Conservation (phyloP, 768 basidiomycete species). For the Mycena maculata region DNA sequence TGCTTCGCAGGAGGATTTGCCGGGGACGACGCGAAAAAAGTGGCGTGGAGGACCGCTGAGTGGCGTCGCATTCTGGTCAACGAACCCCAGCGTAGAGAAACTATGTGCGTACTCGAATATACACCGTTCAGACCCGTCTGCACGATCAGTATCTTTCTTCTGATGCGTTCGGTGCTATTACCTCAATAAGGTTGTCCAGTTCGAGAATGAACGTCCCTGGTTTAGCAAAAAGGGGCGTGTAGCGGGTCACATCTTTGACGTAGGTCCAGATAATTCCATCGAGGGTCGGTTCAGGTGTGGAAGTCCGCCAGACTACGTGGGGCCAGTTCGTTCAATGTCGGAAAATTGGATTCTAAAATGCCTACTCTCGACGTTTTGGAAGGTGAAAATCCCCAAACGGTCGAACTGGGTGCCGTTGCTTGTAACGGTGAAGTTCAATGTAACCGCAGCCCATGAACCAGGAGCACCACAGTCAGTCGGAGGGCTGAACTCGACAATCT, state of each 20-base stretch:
- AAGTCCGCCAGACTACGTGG: conserved; percentile 68
- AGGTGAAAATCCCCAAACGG: conserved; percentile 77
- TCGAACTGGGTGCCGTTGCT: conserved; percentile 85
- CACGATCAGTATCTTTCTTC: not conserved
- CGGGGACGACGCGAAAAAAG: conserved; percentile 73
- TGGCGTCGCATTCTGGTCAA: no score
- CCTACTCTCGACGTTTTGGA: conserved; percentile 83
- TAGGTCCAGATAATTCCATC: conserved; percentile 85
- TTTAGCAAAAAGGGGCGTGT: conserved; percentile 75
- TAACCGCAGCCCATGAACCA: conserved; percentile 81
- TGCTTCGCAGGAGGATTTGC: conserved; percentile 67
- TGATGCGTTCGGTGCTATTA: not conserved
- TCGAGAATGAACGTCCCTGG: conserved; percentile 78
- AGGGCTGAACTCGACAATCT: conserved; percentile 76
- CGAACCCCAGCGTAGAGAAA: no score
- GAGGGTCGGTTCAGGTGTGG: conserved; percentile 80
- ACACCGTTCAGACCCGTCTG: conserved; percentile 68
- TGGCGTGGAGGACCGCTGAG: conserved; percentile 79
- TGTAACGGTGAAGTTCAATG: conserved; percentile 81
- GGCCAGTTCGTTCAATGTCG: not conserved
- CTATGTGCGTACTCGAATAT: conserved; percentile 78
- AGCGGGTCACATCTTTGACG: conserved; percentile 80
- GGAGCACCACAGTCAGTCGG: conserved; percentile 76
- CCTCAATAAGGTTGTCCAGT: conserved; percentile 71
- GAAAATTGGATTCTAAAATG: not conserved